Base-by-base conservation (phyloP, 2,329 filamentous ascomycete genomes). In the Hortaea werneckii region DNA sequence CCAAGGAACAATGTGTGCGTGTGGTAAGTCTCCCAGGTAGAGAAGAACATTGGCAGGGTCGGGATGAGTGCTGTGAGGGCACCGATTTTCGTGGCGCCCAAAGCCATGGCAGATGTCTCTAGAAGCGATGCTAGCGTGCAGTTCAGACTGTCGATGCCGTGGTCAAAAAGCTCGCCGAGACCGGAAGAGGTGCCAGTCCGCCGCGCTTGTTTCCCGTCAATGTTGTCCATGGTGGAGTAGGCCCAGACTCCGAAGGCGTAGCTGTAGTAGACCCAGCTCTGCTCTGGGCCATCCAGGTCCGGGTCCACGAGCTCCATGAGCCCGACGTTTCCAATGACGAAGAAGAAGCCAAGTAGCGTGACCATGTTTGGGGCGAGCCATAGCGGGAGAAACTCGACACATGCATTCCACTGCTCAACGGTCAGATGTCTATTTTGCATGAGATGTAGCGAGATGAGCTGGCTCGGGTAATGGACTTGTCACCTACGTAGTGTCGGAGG, bases 351-450 rank as follows among this genome's bases (percentile, higher is more conserved):
- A 41, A 96, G 68, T 26, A 98, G 75, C 54, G 92, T 98, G 49
- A 98, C 90, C 82, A 95, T 92, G 64, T 98, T 98, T 30, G 92
- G 92, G 28, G 92, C 92, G 45, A 98, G 78, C 89, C 90, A 98
- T 79, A 95, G 71, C 53, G 92, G 92, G 59, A 98, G 71, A 37
- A 95, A 70, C 64, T 95, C 82, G 58, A 96, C 92, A 58, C 89
- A 89, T 54, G 82, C 87, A 78, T 95, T 96, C 92, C 92, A 98
- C 90, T 96, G 67, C 60, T 9, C 32, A n/a, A 35, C 32, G 8
- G 32, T 35, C 32, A 35, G 32, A 9, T n/a, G n/a, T 9, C 32
- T 20, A 20, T 20, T 20, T 20, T 20, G 20, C 20, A 4, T 20
- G 20, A 20, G 20, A 20, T 20, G 20, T 20, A 8, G 29, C 11